Percentiles rank a stretch among this genome's conserved stretches.
Conservation (phyloP, 73 alveolate species). For the Tetrahymena thermophila region DNA sequence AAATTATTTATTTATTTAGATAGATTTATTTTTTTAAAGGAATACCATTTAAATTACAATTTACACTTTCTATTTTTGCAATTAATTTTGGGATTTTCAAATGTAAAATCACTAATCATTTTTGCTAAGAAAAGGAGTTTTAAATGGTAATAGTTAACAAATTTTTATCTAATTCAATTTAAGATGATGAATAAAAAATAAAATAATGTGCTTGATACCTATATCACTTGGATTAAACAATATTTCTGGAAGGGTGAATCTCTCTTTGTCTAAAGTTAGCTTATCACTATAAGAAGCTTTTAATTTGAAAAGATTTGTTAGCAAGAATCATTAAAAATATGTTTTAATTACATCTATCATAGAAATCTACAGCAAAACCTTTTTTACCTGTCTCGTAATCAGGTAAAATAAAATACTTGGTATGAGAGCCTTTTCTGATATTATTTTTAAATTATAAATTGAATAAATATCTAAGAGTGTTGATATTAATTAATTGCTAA, state of each 20-base stretch:
- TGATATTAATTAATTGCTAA: neutral
- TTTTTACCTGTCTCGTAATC: conserved; percentile 18
- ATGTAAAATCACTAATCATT: neutral
- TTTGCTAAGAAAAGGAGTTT: neutral
- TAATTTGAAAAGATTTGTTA: neutral
- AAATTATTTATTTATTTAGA: neutral
- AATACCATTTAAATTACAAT: neutral
- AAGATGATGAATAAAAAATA: neutral
- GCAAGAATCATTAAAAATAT: neutral
- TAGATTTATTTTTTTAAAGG: no score
- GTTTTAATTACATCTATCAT: neutral
- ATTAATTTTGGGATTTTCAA: no score
- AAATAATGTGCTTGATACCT: neutral
- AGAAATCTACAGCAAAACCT: conserved; percentile 29
- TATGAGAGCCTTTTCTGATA: neutral
- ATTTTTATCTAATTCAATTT: neutral
- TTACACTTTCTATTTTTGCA: neutral
- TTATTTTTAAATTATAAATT: neutral
- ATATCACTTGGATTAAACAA: conserved; percentile 19
- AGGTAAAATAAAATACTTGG: conserved; percentile 20
- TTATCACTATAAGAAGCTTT: conserved; percentile 18
- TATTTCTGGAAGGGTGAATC: conserved; percentile 32
- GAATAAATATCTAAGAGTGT: neutral
- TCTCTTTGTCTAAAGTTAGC: conserved; percentile 19
- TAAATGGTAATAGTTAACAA: neutral